Evolutionary conservation across 495 filamentous ascomycete genomes (phyloP), one percentile per base, ranked within the genome.

Genomic region (Aspergillus sparsus): DNA sequence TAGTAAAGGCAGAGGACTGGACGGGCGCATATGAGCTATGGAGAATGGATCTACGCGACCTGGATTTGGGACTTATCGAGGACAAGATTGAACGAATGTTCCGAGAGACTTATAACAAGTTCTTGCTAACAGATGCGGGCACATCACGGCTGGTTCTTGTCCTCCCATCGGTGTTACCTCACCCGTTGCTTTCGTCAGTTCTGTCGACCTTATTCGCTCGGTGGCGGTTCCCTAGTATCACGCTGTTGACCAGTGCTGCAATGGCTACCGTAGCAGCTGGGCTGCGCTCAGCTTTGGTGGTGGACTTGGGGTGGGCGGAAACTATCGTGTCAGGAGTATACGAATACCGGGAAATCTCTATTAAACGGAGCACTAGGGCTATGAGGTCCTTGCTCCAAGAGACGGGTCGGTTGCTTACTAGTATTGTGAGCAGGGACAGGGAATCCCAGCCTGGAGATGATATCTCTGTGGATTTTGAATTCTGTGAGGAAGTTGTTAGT

Each of bases 261-360:
- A 85, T 92, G 72, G 70, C 84, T 8, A 78, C 85, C n/a, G 83
- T 90, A 5, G 88, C 87, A 35, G 91, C 92, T 8, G 94, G 94
- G 5, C 77, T 92, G 53, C 87, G 94, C 11, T 86, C 89, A 15
- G 89, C 85, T 2, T 71, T 98, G 27, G 83, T 97, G 4, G 81
- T 98, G 9, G 92, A 98, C 68, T 77, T 98, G 37, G 93, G 93
- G 55, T 98, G 94, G 94, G 82, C 82, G 42, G 95, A 97, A 69
- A 93, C 91, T 0, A 83, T 87, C 0, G 82, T 92, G 12, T 94
- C 89, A 0, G 85, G 84, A 2, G 79, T 98, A 18, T 97, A 90
- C 67, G 95, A 98, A 70, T 95, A 93, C 60, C 83, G 93, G 53
- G 90, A 96, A 64, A 82, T 97, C 6, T 68, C 74, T 27, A 81